These are phyloP conservation scores for Simmondsia chinensis DNA, from an alignment of 148 eudicot genomes.

Conservation along the genomic window DNA sequence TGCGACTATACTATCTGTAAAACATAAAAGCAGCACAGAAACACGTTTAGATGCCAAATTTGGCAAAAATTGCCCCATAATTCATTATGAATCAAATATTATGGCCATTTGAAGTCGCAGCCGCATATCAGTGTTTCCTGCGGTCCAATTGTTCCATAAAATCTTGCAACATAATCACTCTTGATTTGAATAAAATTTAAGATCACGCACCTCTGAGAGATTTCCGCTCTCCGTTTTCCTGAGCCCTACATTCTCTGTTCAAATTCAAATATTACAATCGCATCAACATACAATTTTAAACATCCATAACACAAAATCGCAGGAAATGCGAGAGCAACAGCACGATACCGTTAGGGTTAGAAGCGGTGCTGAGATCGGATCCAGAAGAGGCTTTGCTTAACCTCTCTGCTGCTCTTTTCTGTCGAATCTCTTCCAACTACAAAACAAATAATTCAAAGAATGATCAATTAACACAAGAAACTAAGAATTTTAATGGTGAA, in stretches of 20 bases:
- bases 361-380: slow-evolving; percentile 58
- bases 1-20: too few species aligned
- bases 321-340: neutral
- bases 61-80: too few species aligned
- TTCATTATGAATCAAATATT: too few species aligned
- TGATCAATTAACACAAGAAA: neutral
- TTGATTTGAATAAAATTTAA: too few species aligned
- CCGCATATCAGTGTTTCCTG: too few species aligned
- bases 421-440: slow-evolving; percentile 82
- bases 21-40: too few species aligned
- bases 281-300: too few species aligned
- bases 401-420: slow-evolving; percentile 83
- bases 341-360: slow-evolving; percentile 33
- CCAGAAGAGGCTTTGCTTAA: slow-evolving; percentile 74
- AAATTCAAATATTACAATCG: neutral
- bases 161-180: too few species aligned
- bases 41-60: too few species aligned
- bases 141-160: too few species aligned
- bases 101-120: too few species aligned
- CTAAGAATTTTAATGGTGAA: neutral
- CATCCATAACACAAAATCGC: neutral
- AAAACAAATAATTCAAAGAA: neutral
- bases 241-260: slow-evolving; percentile 30
- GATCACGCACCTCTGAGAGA: slow-evolving; percentile 40
- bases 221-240: slow-evolving; percentile 39